These are phyloP conservation scores for Alternaria dauci DNA, from an alignment of 2,329 filamentous ascomycete genomes.

Conservation along the genomic window DNA sequence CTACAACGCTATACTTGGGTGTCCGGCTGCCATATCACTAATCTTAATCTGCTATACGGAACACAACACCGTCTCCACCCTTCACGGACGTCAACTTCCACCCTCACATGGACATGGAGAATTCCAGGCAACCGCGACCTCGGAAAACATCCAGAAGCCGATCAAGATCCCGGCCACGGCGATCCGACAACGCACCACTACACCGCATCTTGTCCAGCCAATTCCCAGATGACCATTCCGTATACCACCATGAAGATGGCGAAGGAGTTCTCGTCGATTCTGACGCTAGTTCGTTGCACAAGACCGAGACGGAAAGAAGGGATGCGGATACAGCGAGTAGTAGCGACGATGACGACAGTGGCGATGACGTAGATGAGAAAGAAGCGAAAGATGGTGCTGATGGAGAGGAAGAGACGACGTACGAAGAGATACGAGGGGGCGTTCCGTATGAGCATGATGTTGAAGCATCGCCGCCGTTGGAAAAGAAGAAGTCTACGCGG, in stretches of 20 bases:
- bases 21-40: neutral
- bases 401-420: constrained; percentile 22
- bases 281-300: constrained; percentile 32
- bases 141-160: constrained; percentile 26
- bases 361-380: constrained; percentile 14
- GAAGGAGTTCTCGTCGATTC: constrained; percentile 34
- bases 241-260: constrained; percentile 46
- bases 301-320: constrained; percentile 38
- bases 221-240: constrained; percentile 47
- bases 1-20: neutral
- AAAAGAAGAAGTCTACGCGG: constrained; percentile 36
- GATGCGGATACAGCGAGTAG: constrained; percentile 12
- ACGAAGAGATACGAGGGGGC: constrained; percentile 40
- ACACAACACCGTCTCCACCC: neutral
- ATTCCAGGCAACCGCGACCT: neutral
- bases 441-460: constrained; percentile 44
- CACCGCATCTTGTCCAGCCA: constrained; percentile 41
- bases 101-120: constrained; percentile 11
- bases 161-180: constrained; percentile 36
- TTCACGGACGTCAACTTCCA: neutral
- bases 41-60: neutral
- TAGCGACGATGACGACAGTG: constrained; percentile 20
- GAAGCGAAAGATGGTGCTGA: constrained; percentile 25
- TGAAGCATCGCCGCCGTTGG: constrained; percentile 31
- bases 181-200: constrained; percentile 30